Evolutionary conservation across 176 grass and related monocot species (phyloP).

Genomic region (Triticum turgidum): DNA sequence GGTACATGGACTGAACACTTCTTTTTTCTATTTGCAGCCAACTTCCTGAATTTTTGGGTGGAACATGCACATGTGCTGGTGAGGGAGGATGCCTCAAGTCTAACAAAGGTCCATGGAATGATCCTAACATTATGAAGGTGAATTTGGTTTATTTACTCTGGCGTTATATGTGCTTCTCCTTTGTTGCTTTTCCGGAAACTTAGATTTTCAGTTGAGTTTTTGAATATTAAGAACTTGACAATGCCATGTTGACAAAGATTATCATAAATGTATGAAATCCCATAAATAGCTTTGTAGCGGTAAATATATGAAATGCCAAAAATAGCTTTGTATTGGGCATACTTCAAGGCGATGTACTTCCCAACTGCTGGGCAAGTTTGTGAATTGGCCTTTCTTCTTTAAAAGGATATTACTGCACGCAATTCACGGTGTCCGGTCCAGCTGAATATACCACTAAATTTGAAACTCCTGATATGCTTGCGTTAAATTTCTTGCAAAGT

Average conservation of each 20-base stretch:
- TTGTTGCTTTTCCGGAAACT: not conserved
- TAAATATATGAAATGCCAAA: not conserved
- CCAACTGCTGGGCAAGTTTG: not conserved
- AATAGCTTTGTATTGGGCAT: not conserved
- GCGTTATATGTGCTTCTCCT: not conserved
- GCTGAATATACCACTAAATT: not conserved
- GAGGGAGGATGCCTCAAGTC: conserved; percentile 84
- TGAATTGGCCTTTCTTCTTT: not conserved
- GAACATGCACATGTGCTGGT: conserved; percentile 64
- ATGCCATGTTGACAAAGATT: conserved; percentile 6
- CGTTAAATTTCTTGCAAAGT: not conserved
- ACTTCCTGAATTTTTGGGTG: conserved; percentile 94
- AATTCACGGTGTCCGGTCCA: not conserved
- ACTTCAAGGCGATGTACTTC: not conserved
- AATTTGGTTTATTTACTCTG: not conserved
- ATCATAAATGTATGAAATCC: not conserved
- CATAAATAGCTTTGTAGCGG: not conserved
- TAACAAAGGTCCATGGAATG: conserved; percentile 95
- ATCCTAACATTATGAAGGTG: conserved; percentile 87
- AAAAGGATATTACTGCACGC: not conserved
- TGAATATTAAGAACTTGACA: not conserved
- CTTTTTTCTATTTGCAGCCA: conserved; percentile 52
- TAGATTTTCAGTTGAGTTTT: conserved; percentile 9
- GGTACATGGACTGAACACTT: not conserved
- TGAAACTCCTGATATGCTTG: not conserved